Evolutionary conservation across 2,329 filamentous ascomycete genomes (phyloP).

Genomic region (Neophaeococcomyces mojaviensis): DNA sequence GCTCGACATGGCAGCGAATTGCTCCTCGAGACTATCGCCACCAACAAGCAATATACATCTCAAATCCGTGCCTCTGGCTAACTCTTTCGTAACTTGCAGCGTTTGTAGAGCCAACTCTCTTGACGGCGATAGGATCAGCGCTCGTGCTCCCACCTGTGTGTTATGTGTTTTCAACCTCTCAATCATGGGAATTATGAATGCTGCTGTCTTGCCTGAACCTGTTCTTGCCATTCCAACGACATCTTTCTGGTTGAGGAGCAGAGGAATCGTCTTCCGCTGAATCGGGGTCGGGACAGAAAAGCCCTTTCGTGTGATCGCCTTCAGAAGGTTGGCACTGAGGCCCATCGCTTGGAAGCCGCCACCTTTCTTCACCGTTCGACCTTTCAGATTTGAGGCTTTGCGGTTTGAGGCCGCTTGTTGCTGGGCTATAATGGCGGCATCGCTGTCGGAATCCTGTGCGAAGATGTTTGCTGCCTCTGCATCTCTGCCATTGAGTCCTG

Average conservation of each 20-base stretch:
- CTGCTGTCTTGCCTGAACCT: constrained; percentile 97
- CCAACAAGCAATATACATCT: constrained; percentile 86
- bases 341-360: constrained; percentile 96
- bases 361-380: constrained; percentile 83
- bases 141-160: constrained; percentile 75
- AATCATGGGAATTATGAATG: constrained; percentile 98
- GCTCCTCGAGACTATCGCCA: constrained; percentile 91
- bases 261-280: constrained; percentile 89
- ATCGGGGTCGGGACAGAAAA: constrained; percentile 96
- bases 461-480: constrained; percentile 28
- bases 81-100: constrained; percentile 90
- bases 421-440: constrained; percentile 85
- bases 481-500: constrained; percentile 1
- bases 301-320: constrained; percentile 86
- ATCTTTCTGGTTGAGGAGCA: constrained; percentile 83
- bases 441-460: constrained; percentile 46
- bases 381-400: constrained; percentile 74
- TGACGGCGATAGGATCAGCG: constrained; percentile 82
- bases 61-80: constrained; percentile 82
- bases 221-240: constrained; percentile 99
- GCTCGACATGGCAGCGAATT: constrained; percentile 83
- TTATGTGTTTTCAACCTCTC: constrained; percentile 86
- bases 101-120: constrained; percentile 93
- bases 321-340: constrained; percentile 72
- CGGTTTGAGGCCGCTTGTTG: constrained; percentile 81